Conservation (phyloP, 768 basidiomycete genomes). For the Lactarius evosmus region DNA sequence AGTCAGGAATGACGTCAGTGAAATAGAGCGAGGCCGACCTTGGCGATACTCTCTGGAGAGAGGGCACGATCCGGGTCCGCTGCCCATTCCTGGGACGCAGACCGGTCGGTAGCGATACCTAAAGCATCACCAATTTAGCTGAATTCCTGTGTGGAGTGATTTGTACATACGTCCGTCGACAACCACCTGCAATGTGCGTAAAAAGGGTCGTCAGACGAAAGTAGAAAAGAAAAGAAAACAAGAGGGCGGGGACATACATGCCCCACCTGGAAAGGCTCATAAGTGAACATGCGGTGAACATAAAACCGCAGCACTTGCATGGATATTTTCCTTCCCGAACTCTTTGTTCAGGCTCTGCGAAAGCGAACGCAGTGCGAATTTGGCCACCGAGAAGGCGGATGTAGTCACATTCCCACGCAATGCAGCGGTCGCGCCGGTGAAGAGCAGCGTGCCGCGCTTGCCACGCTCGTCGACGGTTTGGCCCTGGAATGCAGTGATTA, state of each 20-base stretch:
- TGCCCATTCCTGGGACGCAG: slow-evolving; percentile 36
- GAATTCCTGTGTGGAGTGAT: neutral
- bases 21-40: slow-evolving; percentile 39
- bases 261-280: neutral
- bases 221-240: neutral
- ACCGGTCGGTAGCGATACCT: slow-evolving; percentile 33
- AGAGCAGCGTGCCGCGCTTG: slow-evolving; percentile 42
- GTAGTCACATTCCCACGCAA: slow-evolving; percentile 40
- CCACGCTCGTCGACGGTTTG: slow-evolving; percentile 35
- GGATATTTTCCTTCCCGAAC: slow-evolving; percentile 45
- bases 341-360: slow-evolving; percentile 44
- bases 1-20: neutral
- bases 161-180: slow-evolving; percentile 56
- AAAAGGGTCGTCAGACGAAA: neutral
- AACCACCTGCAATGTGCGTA: slow-evolving; percentile 44
- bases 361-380: slow-evolving; percentile 40
- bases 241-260: neutral
- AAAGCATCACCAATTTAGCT: neutral
- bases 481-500: slow-evolving; percentile 36
- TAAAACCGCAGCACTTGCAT: slow-evolving; percentile 31
- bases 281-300: neutral
- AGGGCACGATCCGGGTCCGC: slow-evolving; percentile 48
- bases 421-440: slow-evolving; percentile 46
- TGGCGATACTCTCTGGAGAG: slow-evolving; percentile 64
- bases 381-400: slow-evolving; percentile 41